These are phyloP conservation scores for Aspergillus felis DNA, from an alignment of 2,329 filamentous ascomycete species.

Conservation along the genomic window DNA sequence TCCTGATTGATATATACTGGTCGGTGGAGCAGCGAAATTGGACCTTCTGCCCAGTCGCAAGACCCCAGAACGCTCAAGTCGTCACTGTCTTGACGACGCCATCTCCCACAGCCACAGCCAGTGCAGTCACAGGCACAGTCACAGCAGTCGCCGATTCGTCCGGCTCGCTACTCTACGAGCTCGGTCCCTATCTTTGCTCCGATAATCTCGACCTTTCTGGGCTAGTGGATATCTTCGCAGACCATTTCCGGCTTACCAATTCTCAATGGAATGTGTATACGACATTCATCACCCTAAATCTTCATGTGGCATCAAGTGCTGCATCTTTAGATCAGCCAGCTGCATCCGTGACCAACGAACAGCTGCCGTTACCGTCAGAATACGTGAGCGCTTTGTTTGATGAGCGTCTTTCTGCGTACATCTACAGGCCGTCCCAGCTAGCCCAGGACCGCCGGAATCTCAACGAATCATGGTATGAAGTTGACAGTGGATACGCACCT, in stretches of 20 bases:
- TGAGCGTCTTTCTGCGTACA: conserved; percentile 45
- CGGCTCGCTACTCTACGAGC: conserved; percentile 37
- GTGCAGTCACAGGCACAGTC: conserved; percentile 18
- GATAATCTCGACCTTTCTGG: conserved; percentile 48
- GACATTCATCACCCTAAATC: conserved; percentile 53
- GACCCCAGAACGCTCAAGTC: conserved; percentile 35
- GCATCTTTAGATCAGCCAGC: conserved; percentile 42
- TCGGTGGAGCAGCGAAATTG: conserved; percentile 51
- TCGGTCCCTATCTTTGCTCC: conserved; percentile 57
- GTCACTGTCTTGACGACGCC: conserved; percentile 17
- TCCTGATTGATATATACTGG: conserved; percentile 63
- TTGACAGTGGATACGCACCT: conserved; percentile 41
- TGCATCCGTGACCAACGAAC: conserved; percentile 34
- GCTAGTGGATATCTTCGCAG: conserved; percentile 49
- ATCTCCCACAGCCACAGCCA: conserved; percentile 16
- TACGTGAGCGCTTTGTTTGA: conserved; percentile 48
- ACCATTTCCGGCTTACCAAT: conserved; percentile 52
- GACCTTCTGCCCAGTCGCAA: conserved; percentile 58
- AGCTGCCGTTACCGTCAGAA: conserved; percentile 44
- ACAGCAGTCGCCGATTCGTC: conserved; percentile 21
- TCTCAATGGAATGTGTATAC: conserved; percentile 54
- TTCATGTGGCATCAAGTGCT: conserved; percentile 53
- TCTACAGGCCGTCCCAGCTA: conserved; percentile 54
- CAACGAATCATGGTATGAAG: conserved; percentile 56
- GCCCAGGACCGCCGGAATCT: conserved; percentile 52